Evolutionary conservation across 495 filamentous ascomycete genomes (phyloP).

Genomic region (Podospora conica): DNA sequence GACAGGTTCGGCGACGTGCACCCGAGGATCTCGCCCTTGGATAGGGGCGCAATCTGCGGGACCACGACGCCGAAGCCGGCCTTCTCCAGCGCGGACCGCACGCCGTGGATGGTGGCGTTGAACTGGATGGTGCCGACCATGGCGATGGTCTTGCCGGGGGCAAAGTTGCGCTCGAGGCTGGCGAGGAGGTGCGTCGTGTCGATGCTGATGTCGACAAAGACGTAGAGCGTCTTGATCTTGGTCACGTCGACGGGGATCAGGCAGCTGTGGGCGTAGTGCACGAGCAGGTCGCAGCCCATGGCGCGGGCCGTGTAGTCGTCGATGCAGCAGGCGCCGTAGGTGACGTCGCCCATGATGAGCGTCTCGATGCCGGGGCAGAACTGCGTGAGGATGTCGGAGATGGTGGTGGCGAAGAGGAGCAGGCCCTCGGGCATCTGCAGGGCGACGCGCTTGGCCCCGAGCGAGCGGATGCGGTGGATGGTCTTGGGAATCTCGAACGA

Average conservation of each 20-base stretch:
- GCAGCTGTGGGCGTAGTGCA: slow-evolving; percentile 96
- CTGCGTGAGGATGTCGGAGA: slow-evolving; percentile 90
- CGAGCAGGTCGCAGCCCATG: slow-evolving; percentile 86
- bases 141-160: slow-evolving; percentile 75
- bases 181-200: slow-evolving; percentile 79
- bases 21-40: slow-evolving; percentile 89
- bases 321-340: slow-evolving; percentile 97
- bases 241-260: slow-evolving; percentile 94
- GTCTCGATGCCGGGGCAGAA: slow-evolving; percentile 91
- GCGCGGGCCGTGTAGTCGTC: slow-evolving; percentile 96
- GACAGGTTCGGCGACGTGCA: slow-evolving; percentile 82
- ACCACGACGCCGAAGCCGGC: slow-evolving; percentile 78
- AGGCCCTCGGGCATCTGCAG: slow-evolving; percentile 96
- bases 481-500: slow-evolving; percentile 98
- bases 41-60: slow-evolving; percentile 87
- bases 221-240: slow-evolving; percentile 90
- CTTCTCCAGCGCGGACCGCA: slow-evolving; percentile 65
- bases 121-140: slow-evolving; percentile 98
- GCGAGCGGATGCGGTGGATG: slow-evolving; percentile 82
- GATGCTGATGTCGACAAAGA: slow-evolving; percentile 97
- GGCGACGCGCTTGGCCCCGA: slow-evolving; percentile 70
- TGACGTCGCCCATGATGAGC: slow-evolving; percentile 98
- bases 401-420: slow-evolving; percentile 92
- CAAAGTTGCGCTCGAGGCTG: slow-evolving; percentile 85
- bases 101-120: slow-evolving; percentile 87